Evolutionary conservation across 306 rosid genomes (phyloP), one percentile per base, ranked within the genome.

Genomic region (Quercus cerris): DNA sequence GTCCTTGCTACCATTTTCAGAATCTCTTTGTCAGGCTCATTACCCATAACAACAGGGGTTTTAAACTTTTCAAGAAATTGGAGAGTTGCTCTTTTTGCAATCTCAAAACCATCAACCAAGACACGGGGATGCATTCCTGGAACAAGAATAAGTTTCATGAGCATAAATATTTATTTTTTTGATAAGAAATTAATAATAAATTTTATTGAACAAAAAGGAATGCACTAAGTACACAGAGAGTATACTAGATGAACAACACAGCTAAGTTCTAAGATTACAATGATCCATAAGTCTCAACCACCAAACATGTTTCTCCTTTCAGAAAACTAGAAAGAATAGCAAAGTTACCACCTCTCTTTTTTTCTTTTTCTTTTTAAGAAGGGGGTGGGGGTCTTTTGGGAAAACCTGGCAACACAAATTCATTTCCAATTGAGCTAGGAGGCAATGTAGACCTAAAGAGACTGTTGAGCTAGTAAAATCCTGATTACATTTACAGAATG

Each of bases 111-210:
- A 87, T 95, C 99, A 71, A 95, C 98, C 80, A 95, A 77, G 12
- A 95, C 92, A 31, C 99, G 98, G 19, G 99, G 99, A 91, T 95
- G 99, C 98, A 95, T 93, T 64, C 99, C 99, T 95, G 71, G 22
- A 88, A 66, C 64, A 83, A 78, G 7, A 57, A 76, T 63, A 75
- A 19, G 61, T 56, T 67, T 18, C 52, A 55, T 38, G 49, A 49
- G 11, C 28, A 61, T 25, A 71, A 3, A 54, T 11, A 41, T 41
- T 41, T 2, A 0, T 41, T 41, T 41, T 7, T 41, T 38, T 2
- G 10, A 41, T 8, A 41, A 41, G 12, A 8, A 41, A 41, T 41
- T 41, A 41, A 11, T 41, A 41, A 41, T 41, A 41, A 41, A 41
- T 41, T 41, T 41, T 41, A 41, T 8, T 41, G 46, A 41, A 41